Base-by-base conservation (phyloP, 768 basidiomycete species). In the Xerocomellus dryophilus region DNA sequence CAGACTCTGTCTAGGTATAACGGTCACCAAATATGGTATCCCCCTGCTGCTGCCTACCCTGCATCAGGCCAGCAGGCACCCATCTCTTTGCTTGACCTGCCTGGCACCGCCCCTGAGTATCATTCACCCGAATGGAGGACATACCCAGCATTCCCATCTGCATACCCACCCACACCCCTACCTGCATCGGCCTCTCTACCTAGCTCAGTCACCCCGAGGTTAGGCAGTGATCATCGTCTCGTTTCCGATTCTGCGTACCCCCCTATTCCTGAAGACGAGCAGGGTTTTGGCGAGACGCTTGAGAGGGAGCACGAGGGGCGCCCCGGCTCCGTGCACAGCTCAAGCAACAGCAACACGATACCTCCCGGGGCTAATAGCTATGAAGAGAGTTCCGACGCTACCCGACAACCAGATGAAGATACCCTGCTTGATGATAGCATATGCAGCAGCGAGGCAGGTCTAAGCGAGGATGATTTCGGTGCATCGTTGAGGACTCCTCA, bases 211-310 rank as follows among this genome's bases (percentile, higher is more conserved):
- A 53, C 47, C 14, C 12, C 50, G 14, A 51, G 51, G 32, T 49
- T 46, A 21, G 46, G 52, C 34, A 23, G 20, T 20, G 46, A 55
- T 23, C 34, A 35, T 34, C 51, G 11, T 49, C 50, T 31, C 34
- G 9, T 52, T 54, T 53, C 54, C 20, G 46, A 51, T 44, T 12
- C 54, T 40, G 18, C 63, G 52, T 65, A 69, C 48, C 58, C 63
- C 21, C 51, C 53, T 43, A 76, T 79, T 51, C 58, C 70, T 34
- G 80, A 81, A 63, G 75, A 78, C 21, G 60, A 57, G 29, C 79
- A 81, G 85, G 84, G 72, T 87, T 88, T 88, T 87, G 76, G 66
- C 57, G 65, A 66, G 81, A 82, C 79, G 85, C 84, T 86, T 84
- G 78, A 75, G 82, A 79, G 72, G 67, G 79, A 74, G 69, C 81